These are phyloP conservation scores for Colletotrichum orchidophilum DNA, from an alignment of 2,329 filamentous ascomycete species.

Conservation along the genomic window DNA sequence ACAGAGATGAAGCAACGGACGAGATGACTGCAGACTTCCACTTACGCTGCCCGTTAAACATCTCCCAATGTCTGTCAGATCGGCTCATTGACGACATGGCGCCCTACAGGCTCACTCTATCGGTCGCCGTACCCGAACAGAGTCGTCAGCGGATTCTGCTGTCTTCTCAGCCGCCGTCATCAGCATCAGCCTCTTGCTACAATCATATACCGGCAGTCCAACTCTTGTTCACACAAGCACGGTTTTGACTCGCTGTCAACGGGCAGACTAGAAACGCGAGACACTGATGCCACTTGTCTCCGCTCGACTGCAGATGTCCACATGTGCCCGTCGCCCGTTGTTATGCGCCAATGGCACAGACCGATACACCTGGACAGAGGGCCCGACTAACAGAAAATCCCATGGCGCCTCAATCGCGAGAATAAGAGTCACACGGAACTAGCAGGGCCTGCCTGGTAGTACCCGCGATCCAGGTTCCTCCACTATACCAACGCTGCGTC, in stretches of 20 bases:
- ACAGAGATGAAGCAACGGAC: not conserved
- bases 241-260: slow-evolving; percentile 27
- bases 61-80: not conserved
- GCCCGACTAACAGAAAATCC: not conserved
- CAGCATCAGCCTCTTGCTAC: slow-evolving; percentile 10
- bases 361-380: not conserved
- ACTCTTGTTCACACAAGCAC: slow-evolving; percentile 2
- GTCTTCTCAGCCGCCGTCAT: slow-evolving; percentile 10
- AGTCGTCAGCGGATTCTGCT: not conserved
- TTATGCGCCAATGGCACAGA: slow-evolving; percentile 29
- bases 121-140: slow-evolving; percentile 5
- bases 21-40: not conserved
- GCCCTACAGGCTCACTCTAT: not conserved
- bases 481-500: slow-evolving; percentile 15
- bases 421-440: slow-evolving; percentile 29
- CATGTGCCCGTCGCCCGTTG: slow-evolving; percentile 24
- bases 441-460: slow-evolving; percentile 15
- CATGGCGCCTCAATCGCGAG: slow-evolving; percentile 17
- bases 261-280: slow-evolving; percentile 17
- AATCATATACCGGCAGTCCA: slow-evolving; percentile 23
- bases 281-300: slow-evolving; percentile 30
- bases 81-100: not conserved
- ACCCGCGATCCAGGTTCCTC: slow-evolving; percentile 30
- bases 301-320: slow-evolving; percentile 30
- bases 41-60: not conserved